These are phyloP conservation scores for Vachellia pachyceras DNA, from an alignment of 306 rosid genomes.

Conservation along the genomic window DNA sequence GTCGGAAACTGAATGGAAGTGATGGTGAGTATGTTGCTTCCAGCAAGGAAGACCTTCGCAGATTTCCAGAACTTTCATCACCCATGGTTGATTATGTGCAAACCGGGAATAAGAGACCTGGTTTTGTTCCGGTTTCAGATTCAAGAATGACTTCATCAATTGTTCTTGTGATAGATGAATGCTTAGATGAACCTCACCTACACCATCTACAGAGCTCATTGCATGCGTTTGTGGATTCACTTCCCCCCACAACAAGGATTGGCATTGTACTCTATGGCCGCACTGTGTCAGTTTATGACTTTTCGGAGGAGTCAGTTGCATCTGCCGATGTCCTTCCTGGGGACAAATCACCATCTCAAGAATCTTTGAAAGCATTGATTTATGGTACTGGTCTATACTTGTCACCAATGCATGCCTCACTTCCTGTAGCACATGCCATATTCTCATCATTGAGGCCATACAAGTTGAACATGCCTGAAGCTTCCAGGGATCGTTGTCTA, in stretches of 20 bases:
- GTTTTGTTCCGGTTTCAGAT: constrained; percentile 92
- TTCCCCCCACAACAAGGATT: constrained; percentile 80
- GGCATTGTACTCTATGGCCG: constrained; percentile 91
- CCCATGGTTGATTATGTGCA: constrained; percentile 86
- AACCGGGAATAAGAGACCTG: constrained; percentile 92
- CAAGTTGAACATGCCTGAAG: constrained; percentile 77
- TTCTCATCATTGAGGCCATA: constrained; percentile 90
- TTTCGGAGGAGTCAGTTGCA: constrained; percentile 86
- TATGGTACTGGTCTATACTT: constrained; percentile 95
- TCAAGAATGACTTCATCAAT: constrained; percentile 90
- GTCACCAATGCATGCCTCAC: constrained; percentile 94
- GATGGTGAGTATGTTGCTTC: constrained; percentile 83
- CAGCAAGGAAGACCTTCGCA: constrained; percentile 75
- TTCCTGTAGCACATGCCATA: constrained; percentile 87
- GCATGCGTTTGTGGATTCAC: constrained; percentile 96
- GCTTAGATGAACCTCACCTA: constrained; percentile 93
- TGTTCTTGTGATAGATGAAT: constrained; percentile 90
- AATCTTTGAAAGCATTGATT: constrained; percentile 73
- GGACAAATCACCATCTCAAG: constrained; percentile 79
- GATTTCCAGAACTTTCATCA: constrained; percentile 88
- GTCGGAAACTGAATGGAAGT: constrained; percentile 83
- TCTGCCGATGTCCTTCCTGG: constrained; percentile 99
- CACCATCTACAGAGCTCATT: constrained; percentile 90
- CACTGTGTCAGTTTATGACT: constrained; percentile 88
- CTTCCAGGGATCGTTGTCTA: constrained; percentile 94